phyloP scores from a whole-genome alignment of 2,329 filamentous ascomycete species.

The Pseudopyricularia javanii region DNA sequence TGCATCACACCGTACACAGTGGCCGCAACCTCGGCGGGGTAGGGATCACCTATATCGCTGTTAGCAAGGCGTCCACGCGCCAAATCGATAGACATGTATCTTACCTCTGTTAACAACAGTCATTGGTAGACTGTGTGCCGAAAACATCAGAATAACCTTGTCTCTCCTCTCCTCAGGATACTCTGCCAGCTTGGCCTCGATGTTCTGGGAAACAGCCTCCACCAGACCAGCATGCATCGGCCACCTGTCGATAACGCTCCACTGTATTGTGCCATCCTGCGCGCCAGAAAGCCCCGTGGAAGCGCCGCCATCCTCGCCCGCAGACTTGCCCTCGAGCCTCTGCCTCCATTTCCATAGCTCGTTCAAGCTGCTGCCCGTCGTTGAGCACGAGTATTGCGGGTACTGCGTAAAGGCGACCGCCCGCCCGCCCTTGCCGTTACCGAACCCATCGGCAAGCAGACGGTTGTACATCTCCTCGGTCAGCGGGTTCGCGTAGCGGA shows the following conservation, averaged over 20 bases:
- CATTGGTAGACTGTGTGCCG: constrained; percentile 94
- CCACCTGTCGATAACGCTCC: constrained; percentile 98
- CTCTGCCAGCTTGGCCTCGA: constrained; percentile 70
- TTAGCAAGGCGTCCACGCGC: neutral
- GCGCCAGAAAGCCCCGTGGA: neutral
- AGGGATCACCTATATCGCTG: constrained; percentile 63
- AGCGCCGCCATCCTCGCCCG: constrained; percentile 27
- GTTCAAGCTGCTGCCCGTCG: constrained; percentile 89
- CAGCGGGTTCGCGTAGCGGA: constrained; percentile 85
- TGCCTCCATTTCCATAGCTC: constrained; percentile 97
- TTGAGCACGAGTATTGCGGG: constrained; percentile 96
- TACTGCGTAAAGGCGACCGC: constrained; percentile 98
- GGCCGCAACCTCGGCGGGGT: constrained; percentile 88
- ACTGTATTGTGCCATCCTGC: constrained; percentile 62
- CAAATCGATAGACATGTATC: constrained; percentile 6
- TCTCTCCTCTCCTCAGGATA: constrained; percentile 74
- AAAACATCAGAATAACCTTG: constrained; percentile 80
- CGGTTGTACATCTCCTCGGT: constrained; percentile 88
- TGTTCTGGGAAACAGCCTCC: constrained; percentile 85
- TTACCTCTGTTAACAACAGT: constrained; percentile 83
- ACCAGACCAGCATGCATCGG: constrained; percentile 82
- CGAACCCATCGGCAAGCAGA: constrained; percentile 80
- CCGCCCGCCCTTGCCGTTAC: constrained; percentile 75
- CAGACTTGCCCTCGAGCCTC: constrained; percentile 66
- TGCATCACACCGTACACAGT: constrained; percentile 98